Evolutionary conservation across 495 filamentous ascomycete species (phyloP).

Genomic region (Corynascus novoguineensis): DNA sequence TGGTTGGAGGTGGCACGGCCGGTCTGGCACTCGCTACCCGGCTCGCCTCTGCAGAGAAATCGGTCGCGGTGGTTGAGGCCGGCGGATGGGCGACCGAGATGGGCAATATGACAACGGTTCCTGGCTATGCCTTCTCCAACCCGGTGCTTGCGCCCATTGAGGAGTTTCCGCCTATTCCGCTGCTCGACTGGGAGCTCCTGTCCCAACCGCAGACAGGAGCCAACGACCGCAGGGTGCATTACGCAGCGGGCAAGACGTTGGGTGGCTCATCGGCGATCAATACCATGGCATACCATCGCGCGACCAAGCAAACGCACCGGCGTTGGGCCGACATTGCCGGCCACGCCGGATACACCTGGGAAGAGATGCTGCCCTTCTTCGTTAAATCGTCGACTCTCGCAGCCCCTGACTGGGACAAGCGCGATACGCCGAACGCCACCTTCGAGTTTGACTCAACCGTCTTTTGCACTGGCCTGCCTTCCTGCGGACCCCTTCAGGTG

Average conservation of each 20-base stretch:
- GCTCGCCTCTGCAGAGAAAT: constrained; percentile 37
- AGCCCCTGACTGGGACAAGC: constrained; percentile 25
- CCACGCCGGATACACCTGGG: constrained; percentile 42
- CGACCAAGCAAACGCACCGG: constrained; percentile 35
- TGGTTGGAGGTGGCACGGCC: constrained; percentile 54
- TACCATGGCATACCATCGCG: constrained; percentile 47
- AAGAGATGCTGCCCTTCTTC: constrained; percentile 41
- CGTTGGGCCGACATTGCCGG: constrained; percentile 43
- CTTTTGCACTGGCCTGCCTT: constrained; percentile 12
- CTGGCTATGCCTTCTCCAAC: constrained; percentile 24
- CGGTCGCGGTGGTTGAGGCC: constrained; percentile 50
- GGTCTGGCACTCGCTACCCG: constrained; percentile 47
- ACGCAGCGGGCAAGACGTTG: constrained; percentile 39
- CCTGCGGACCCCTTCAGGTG: constrained; percentile 22
- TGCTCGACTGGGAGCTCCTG: constrained; percentile 49
- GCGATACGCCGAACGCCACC: constrained; percentile 23
- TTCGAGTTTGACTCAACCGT: constrained; percentile 23
- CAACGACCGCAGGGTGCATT: constrained; percentile 29
- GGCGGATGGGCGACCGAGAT: constrained; percentile 51
- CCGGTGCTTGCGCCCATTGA: constrained; percentile 14
- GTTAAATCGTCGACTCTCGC: constrained; percentile 34
- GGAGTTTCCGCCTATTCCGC: constrained; percentile 21
- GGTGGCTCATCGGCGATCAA: constrained; percentile 48
- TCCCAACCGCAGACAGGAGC: constrained; percentile 36
- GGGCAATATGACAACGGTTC: constrained; percentile 41